Evolutionary conservation across 2,329 filamentous ascomycete species (phyloP), one percentile per base, ranked within the genome.

Genomic region (Venturia nashicola): DNA sequence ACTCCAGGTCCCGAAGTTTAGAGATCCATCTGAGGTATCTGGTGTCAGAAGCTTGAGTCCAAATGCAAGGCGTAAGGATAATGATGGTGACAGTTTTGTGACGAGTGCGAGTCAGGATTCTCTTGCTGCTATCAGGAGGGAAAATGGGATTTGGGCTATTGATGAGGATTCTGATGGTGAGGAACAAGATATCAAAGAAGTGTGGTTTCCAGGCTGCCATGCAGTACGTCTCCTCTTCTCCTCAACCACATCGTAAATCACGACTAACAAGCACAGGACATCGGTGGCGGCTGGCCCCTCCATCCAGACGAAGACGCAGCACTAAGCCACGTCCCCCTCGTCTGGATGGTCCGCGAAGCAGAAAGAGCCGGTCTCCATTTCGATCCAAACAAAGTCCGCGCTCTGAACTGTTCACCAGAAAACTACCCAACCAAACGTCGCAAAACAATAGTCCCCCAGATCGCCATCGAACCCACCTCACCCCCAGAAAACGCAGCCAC

Each of bases 121-220:
- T 9, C 20, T 71, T n/a, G 70, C 71, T 20, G 68, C 66, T 18
- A 66, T 70, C 3, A 67, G 69, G 16, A 68, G 69, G 2, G 66
- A 66, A 60, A 65, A 70, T 20, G 69, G 68, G 3, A 70, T 71
- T 34, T 70, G 72, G 16, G 73, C 72, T n/a, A 76, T 77, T 0
- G 76, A 78, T 6, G 64, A 63, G 9, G 57, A 32, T 16, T 42
- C 40, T 40, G 57, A 61, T 42, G 23, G 40, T 14, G 77, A 77
- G 0, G 78, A 80, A 0, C 89, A 92, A 70, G 88, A 93, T 68
- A 87, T 93, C 59, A 83, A 89, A 65, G 90, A 94, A 69, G 82
- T 93, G 0, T 90, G 87, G 87, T 94, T 94, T 69, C 80, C 89
- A 0, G 90, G 90, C 9, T 86, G 86, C 12, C 90, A 95, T 67